Evolutionary conservation across 257 asterid genomes (phyloP).

Genomic region (Linaria vulgaris): DNA sequence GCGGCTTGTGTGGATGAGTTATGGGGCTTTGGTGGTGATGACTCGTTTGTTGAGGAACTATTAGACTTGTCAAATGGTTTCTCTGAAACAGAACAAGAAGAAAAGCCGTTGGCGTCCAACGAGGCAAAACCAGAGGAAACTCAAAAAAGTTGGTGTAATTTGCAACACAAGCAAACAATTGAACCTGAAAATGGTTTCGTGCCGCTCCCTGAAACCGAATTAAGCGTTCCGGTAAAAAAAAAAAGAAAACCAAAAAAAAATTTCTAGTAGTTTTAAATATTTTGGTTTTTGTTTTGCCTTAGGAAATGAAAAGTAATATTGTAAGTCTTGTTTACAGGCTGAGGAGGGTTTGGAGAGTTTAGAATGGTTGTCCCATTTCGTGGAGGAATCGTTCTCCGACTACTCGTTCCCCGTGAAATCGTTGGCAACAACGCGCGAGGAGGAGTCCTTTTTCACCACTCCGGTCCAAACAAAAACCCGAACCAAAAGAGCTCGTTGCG

Average conservation of each 20-base stretch:
- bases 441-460: slow-evolving; percentile 39
- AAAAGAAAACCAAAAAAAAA: too few species aligned
- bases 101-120: too few species aligned
- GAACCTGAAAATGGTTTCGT: slow-evolving; percentile 46
- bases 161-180: slow-evolving; percentile 20
- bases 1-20: slow-evolving; percentile 29
- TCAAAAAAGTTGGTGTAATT: slow-evolving; percentile 25
- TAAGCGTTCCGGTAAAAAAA: slow-evolving; percentile 56
- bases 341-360: slow-evolving; percentile 80
- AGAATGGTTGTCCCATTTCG: slow-evolving; percentile 88
- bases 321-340: slow-evolving; percentile 38
- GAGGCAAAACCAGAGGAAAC: slow-evolving; percentile 29
- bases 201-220: slow-evolving; percentile 50
- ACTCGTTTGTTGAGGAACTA: slow-evolving; percentile 46
- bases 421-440: background rate
- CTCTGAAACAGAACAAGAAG: slow-evolving; percentile 33
- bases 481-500: slow-evolving; percentile 70
- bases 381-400: slow-evolving; percentile 72
- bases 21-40: slow-evolving; percentile 34
- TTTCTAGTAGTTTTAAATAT: slow-evolving; percentile 5
- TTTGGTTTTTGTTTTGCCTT: background rate
- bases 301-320: background rate
- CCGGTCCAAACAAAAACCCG: slow-evolving; percentile 93
- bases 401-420: slow-evolving; percentile 49
- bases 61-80: slow-evolving; percentile 49